These are phyloP conservation scores for Plectosphaerella plurivora DNA, from an alignment of 2,329 filamentous ascomycete species.

Conservation along the genomic window DNA sequence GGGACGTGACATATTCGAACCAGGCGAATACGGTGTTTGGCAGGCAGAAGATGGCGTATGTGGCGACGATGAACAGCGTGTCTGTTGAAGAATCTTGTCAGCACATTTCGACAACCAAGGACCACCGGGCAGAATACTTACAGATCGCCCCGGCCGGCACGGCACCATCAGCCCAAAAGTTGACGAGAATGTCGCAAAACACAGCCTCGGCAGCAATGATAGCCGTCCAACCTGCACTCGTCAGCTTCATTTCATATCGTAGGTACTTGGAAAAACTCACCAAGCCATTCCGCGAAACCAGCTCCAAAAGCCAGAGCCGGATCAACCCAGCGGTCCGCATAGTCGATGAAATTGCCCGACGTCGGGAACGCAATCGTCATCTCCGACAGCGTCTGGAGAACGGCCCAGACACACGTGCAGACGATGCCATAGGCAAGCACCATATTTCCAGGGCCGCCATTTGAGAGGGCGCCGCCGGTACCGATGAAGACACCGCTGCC, in stretches of 20 bases:
- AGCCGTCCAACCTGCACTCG: neutral
- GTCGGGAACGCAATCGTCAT: conserved; percentile 31
- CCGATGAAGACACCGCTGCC: conserved; percentile 31
- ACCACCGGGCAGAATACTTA: neutral
- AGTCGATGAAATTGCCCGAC: conserved; percentile 30
- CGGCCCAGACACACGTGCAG: conserved; percentile 11
- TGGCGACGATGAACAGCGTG: neutral
- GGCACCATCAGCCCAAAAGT: neutral
- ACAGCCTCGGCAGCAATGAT: neutral
- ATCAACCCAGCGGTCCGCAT: conserved; percentile 30
- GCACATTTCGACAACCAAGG: neutral
- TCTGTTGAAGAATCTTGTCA: neutral
- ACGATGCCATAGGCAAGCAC: conserved; percentile 25
- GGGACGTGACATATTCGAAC: neutral
- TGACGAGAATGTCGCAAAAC: neutral
- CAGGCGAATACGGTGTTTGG: neutral
- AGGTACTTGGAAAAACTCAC: neutral
- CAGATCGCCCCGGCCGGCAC: neutral
- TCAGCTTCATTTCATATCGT: too few species aligned
- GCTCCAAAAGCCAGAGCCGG: conserved; percentile 31
- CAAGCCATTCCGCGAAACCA: conserved; percentile 23
- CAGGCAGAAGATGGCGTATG: neutral
- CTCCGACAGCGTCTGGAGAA: conserved; percentile 19
- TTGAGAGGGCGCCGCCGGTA: conserved; percentile 23
- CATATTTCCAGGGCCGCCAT: conserved; percentile 24